These are phyloP conservation scores for Cicer judaicum DNA, from an alignment of 306 rosid species.

Conservation along the genomic window DNA sequence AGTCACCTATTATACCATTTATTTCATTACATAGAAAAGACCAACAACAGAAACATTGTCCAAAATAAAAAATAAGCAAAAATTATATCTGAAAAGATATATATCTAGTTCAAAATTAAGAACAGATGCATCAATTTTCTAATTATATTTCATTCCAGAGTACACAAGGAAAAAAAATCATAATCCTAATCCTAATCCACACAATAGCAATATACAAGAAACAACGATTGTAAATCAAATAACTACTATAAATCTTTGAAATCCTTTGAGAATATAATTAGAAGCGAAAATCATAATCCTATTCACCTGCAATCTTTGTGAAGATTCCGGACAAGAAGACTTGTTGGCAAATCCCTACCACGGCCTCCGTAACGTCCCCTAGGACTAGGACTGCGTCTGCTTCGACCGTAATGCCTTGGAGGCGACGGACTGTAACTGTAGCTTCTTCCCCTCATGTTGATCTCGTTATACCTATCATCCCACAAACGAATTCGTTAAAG, in stretches of 20 bases:
- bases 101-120: too few relatives aligned
- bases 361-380: slow-evolving; percentile 59
- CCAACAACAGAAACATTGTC: background rate
- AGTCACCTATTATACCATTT: background rate
- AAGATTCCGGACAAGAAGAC: slow-evolving; percentile 87
- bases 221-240: background rate
- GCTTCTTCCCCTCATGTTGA: slow-evolving; percentile 81
- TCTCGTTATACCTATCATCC: slow-evolving; percentile 37
- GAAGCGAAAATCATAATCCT: too few relatives aligned
- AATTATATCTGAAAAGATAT: too few relatives aligned
- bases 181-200: background rate
- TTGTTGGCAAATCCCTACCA: slow-evolving; percentile 69
- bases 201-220: background rate
- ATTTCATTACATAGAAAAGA: background rate
- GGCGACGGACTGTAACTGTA: slow-evolving; percentile 84
- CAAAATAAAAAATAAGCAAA: too few relatives aligned
- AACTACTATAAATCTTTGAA: background rate
- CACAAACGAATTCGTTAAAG: background rate
- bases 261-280: background rate
- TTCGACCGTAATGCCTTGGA: slow-evolving; percentile 64
- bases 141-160: too few relatives aligned
- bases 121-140: too few relatives aligned
- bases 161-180: too few relatives aligned
- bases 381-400: slow-evolving; percentile 73
- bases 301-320: slow-evolving; percentile 72